phyloP scores from a whole-genome alignment of 805 yeast genomes.

The Debaryomyces castellii region DNA sequence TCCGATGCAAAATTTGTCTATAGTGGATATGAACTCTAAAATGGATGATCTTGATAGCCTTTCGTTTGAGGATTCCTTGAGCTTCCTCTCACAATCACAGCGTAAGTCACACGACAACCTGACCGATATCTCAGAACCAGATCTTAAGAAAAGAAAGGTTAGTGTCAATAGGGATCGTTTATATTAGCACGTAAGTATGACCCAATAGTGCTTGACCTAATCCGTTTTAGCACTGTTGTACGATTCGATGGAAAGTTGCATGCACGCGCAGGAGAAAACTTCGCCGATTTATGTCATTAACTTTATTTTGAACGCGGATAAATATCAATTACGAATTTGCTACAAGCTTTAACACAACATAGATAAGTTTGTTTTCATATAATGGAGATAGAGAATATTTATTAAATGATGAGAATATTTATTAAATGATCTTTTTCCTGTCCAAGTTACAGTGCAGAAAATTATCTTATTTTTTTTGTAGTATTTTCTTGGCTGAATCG shows the following conservation, averaged over 20 bases:
- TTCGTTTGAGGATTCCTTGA: slow-evolving; percentile 16
- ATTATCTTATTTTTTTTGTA: no score
- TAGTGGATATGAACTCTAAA: slow-evolving; percentile 3
- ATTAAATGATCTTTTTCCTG: no score
- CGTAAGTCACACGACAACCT: neutral
- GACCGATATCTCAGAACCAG: neutral
- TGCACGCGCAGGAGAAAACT: no score
- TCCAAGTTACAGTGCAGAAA: no score
- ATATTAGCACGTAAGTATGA: neutral
- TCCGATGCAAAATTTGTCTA: neutral
- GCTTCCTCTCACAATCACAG: slow-evolving; percentile 14
- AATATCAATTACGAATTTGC: no score
- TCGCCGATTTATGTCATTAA: no score
- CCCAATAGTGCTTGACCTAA: neutral
- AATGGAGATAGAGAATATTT: no score
- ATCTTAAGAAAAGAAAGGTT: neutral
- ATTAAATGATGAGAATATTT: no score
- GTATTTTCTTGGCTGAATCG: neutral
- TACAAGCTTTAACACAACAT: no score
- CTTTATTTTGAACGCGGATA: no score
- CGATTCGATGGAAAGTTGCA: no score
- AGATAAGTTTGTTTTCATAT: no score
- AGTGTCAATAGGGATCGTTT: neutral
- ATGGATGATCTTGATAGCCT: slow-evolving; percentile 9
- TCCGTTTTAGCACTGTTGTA: neutral